Base-by-base conservation (phyloP, 352 stramenopile species). In the Phytophthora nicotianae region DNA sequence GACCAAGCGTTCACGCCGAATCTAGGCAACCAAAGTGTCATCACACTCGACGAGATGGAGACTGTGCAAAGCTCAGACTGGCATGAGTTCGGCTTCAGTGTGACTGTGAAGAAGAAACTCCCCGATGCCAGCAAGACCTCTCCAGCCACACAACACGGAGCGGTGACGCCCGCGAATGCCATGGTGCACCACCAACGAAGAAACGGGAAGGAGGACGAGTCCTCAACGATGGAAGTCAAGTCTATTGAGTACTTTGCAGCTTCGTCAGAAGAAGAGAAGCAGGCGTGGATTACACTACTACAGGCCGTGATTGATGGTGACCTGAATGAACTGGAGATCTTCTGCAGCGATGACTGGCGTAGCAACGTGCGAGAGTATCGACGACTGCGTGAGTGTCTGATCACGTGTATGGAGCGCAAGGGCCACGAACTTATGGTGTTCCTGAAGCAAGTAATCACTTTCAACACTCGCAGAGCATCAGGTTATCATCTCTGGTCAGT, bases 291-390 rank as follows among this genome's bases (percentile, higher is more conserved):
- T 27, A 75, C 72, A 10, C 37, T 89, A 26, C 49, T 95, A 37
- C 70, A 90, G 49, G 74, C 82, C 17, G 85, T 91, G 27, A 89
- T 95, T 61, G 80, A 88, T 32, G 87, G 87, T 7, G 86, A 95
- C 58, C 58, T 94, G 27, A 86, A 85, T 33, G 87, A 90, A 47
- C 62, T 95, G 8, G 87, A 95, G 54, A 91, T 95, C 19, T 95
- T 95, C 48, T 95, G 87, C 65, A 92, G 80, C 56, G 87, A 95
- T 62, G 87, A 95, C 55, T 95, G 87, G 87, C 81, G 86, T n/a
- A 92, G 81, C 73, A 95, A 94, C 51, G 80, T 95, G 24, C 81
- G 83, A 27, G 85, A 94, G 57, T 95, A 94, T 68, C 74, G 83
- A 8, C 79, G 74, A 2, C 68, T 95, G 51, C 81, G 87, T 46